Evolutionary conservation across 1,284 basidiomycete species (phyloP), one percentile per base, ranked within the genome.

Genomic region (Gomphus sp.): DNA sequence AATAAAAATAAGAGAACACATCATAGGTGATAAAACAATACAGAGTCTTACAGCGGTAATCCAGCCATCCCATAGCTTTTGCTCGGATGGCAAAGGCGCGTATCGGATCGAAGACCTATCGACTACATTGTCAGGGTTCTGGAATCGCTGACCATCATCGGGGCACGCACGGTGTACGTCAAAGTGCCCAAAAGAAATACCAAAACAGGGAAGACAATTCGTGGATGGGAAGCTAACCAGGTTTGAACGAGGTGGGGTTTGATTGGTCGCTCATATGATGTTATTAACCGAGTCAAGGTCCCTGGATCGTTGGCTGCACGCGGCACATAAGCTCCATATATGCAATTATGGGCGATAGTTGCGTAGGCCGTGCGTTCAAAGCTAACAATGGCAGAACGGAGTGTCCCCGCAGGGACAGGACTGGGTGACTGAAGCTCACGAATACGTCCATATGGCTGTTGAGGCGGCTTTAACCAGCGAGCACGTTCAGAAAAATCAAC

Each of bases 81-180:
- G 82, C 84, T 73, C 93, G 80, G 0, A 98, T 82, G 75, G 89
- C 92, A 62, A 94, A 79, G 3, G 85, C 80, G 49, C 96, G 85
- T 37, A 99, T 82, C 1, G 94, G 94, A 68, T 98, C 93, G 67
- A 97, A 97, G 63, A 97, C 81, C 87, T 93, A 39, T 44, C 34
- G 44, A 51, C 37, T 44, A 22, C 41, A 43, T 37, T 18, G 55
- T 53, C n/a, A 33, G 33, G 8, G 14, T 44, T 52, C 58, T 33
- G 11, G 52, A 6, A 10, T 41, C 18, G 68, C 64, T 60, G 66
- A 66, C 58, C n/a, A 69, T 70, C 28, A 65, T 63, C 8, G 71
- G 63, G 9, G 9, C 62, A 72, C 80, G 71, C 69, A 93, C 89
- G 5, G 89, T 89, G 70, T 96, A 97, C 33, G 90, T 92, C 52